Evolutionary conservation across 768 basidiomycete genomes (phyloP).

Genomic region (Xerocomellus intermedius): DNA sequence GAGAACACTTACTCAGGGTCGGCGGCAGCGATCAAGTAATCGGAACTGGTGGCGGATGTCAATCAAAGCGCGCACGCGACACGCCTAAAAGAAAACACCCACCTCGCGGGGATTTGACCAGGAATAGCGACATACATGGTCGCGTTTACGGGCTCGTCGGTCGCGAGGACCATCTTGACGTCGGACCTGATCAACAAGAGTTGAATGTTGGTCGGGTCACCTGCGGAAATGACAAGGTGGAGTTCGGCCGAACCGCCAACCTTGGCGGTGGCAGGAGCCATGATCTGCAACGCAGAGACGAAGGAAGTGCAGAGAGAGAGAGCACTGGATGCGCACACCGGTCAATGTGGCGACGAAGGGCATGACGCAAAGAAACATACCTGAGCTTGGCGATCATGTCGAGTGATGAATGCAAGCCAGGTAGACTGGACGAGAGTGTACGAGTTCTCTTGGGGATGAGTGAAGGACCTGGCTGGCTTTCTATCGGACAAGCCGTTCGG

Average conservation of each 20-base stretch:
- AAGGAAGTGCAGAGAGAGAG: no score
- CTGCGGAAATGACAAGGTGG: no score
- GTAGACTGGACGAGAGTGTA: not conserved
- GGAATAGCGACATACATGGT: not conserved
- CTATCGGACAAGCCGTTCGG: no score
- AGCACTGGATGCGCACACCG: no score
- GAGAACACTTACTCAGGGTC: not conserved
- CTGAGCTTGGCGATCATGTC: no score
- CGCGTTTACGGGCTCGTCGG: not conserved
- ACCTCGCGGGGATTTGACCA: not conserved
- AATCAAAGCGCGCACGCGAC: not conserved
- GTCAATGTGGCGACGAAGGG: no score
- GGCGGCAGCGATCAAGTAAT: not conserved
- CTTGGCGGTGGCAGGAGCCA: no score
- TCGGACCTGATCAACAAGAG: not conserved
- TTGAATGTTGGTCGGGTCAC: not conserved
- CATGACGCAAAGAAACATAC: no score
- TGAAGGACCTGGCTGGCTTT: not conserved
- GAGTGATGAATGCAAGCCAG: not conserved
- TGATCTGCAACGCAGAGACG: no score
- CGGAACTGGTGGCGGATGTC: not conserved
- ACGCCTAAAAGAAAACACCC: not conserved
- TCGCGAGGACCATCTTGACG: not conserved
- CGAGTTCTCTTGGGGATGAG: not conserved
- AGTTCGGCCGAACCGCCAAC: no score